A percentile compares a stretch with the other conserved stretches of the same genome.
phyloP scores from a whole-genome alignment of 352 stramenopile species.

The Phytopythium sindhum region DNA sequence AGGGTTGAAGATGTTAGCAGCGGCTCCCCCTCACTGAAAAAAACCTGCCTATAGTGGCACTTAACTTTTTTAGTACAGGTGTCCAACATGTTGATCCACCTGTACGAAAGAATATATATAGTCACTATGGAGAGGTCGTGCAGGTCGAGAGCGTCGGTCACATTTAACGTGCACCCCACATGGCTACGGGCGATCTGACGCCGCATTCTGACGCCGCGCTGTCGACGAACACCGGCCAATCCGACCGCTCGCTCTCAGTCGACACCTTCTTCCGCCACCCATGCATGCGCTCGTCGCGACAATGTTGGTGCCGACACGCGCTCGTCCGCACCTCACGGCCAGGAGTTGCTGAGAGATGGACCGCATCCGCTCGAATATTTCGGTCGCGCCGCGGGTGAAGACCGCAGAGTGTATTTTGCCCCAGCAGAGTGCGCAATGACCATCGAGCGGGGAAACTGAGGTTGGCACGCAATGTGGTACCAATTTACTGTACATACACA shows the following conservation, averaged over 20 bases:
- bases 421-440: not conserved
- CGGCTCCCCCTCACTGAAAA: not conserved
- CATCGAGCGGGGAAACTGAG: not conserved
- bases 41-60: not conserved
- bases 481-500: no score
- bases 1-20: not conserved
- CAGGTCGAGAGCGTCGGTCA: no score
- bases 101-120: no score
- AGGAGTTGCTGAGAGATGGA: no score
- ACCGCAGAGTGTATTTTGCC: not conserved
- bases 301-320: no score
- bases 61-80: no score
- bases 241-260: not conserved
- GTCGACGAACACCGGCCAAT: slow-evolving; percentile 8
- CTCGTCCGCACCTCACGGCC: no score
- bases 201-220: not conserved
- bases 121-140: not conserved
- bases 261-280: not conserved
- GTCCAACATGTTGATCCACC: no score
- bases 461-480: not conserved
- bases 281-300: no score
- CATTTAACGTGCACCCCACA: not conserved
- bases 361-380: not conserved
- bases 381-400: not conserved
- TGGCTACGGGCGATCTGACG: not conserved